Evolutionary conservation across 805 yeast species (phyloP).

Genomic region (Metschnikowia lochheadii): DNA sequence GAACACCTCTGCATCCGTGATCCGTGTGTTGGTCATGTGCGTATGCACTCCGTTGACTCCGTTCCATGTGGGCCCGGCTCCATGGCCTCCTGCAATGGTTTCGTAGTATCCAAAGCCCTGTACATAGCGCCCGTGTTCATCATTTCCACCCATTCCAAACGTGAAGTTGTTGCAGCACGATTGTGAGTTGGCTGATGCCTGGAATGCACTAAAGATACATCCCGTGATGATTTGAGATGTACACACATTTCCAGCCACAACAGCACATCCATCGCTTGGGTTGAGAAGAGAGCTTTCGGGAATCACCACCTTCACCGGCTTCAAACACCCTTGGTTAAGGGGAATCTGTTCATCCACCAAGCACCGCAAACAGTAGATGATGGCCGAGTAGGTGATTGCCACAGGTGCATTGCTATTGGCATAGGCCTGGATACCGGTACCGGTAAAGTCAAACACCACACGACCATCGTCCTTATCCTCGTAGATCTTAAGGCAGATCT

Average conservation of each 20-base stretch:
- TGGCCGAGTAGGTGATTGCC: slow-evolving; percentile 86
- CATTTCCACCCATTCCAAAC: slow-evolving; percentile 67
- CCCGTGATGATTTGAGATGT: slow-evolving; percentile 93
- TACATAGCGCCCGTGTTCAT: slow-evolving; percentile 35
- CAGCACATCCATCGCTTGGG: slow-evolving; percentile 85
- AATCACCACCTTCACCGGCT: slow-evolving; percentile 62
- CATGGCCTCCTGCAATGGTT: slow-evolving; percentile 20
- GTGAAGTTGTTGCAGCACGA: slow-evolving; percentile 95
- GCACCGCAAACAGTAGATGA: slow-evolving; percentile 80
- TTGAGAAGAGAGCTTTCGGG: slow-evolving; percentile 44
- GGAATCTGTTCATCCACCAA: slow-evolving; percentile 87
- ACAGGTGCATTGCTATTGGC: slow-evolving; percentile 92
- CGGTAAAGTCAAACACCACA: slow-evolving; percentile 78
- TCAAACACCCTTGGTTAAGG: slow-evolving; percentile 85
- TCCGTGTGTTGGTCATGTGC: slow-evolving; percentile 19
- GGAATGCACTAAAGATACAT: slow-evolving; percentile 79
- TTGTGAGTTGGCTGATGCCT: slow-evolving; percentile 91
- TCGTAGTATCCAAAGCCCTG: slow-evolving; percentile 22
- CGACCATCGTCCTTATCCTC: slow-evolving; percentile 47
- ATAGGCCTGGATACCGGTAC: slow-evolving; percentile 81
- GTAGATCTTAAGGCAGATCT: slow-evolving; percentile 52
- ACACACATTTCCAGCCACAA: slow-evolving; percentile 87
- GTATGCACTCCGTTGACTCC: slow-evolving; percentile 18
- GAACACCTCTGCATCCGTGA: slow-evolving; percentile 20
- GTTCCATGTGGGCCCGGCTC: slow-evolving; percentile 20